Conservation (phyloP, 345 rosid genomes). For the Firmiana major region DNA sequence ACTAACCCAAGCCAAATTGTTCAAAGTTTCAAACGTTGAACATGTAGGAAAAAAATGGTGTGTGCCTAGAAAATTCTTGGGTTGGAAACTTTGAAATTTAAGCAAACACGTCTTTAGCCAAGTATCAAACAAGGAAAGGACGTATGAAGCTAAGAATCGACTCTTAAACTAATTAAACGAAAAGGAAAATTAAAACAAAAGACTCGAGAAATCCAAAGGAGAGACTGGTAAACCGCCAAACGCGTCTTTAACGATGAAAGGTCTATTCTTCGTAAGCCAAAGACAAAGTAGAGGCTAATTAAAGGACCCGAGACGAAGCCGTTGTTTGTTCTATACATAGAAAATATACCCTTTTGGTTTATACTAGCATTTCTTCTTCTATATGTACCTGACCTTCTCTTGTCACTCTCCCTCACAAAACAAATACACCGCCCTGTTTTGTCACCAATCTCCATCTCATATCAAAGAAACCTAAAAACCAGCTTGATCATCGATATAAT, state of each 20-base stretch:
- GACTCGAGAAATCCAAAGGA: background rate
- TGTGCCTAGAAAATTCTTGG: background rate
- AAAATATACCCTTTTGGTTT: background rate
- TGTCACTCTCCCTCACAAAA: background rate
- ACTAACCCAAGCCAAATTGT: background rate
- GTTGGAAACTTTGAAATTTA: background rate
- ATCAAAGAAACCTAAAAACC: background rate
- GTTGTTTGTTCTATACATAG: slow-evolving; percentile 11
- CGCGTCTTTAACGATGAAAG: background rate
- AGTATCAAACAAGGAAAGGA: background rate
- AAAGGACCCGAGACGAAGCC: background rate
- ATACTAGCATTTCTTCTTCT: background rate
- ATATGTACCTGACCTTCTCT: background rate
- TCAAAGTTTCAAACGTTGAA: background rate
- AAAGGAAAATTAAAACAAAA: background rate
- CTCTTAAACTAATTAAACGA: background rate
- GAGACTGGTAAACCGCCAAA: slow-evolving; percentile 6
- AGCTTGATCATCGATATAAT: background rate
- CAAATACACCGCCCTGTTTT: slow-evolving; percentile 4
- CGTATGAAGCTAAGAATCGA: background rate
- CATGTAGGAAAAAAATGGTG: background rate
- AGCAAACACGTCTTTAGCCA: background rate
- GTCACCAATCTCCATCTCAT: background rate
- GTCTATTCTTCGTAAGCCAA: no score
- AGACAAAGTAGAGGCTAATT: background rate